Evolutionary conservation across 2,329 filamentous ascomycete genomes (phyloP).

Genomic region (Lojkania enalia): DNA sequence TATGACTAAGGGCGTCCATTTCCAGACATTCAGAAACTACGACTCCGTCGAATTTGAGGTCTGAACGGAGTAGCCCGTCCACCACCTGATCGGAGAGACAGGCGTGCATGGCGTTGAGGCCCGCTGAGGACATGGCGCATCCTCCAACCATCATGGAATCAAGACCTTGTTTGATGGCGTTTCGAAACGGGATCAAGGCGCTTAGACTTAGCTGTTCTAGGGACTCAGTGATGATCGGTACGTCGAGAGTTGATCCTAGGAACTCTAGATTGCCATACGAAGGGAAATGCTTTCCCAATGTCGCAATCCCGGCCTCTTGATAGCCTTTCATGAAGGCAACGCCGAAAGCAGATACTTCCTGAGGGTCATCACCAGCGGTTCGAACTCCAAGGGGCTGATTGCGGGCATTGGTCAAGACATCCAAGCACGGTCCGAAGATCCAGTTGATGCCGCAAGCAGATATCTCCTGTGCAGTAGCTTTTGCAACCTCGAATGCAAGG

Average conservation of each 20-base stretch:
- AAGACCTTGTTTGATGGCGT: constrained; percentile 81
- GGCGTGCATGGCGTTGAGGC: constrained; percentile 93
- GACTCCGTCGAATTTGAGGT: constrained; percentile 87
- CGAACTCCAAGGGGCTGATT: constrained; percentile 90
- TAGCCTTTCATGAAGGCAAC: constrained; percentile 91
- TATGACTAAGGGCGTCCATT: constrained; percentile 94
- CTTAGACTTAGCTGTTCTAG: constrained; percentile 90
- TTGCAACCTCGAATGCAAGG: constrained; percentile 85
- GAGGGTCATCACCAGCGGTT: constrained; percentile 88
- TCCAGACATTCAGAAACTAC: constrained; percentile 94
- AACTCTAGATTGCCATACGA: constrained; percentile 96
- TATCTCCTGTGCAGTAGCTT: constrained; percentile 90
- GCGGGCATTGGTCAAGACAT: constrained; percentile 89
- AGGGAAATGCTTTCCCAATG: constrained; percentile 94
- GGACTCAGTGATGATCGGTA: constrained; percentile 94
- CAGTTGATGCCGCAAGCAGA: constrained; percentile 93
- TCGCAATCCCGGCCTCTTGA: constrained; percentile 84
- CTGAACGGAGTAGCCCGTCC: constrained; percentile 82
- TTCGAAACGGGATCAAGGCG: constrained; percentile 87
- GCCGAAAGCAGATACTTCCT: constrained; percentile 91
- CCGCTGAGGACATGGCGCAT: constrained; percentile 87
- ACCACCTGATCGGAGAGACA: constrained; percentile 93
- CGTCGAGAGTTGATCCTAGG: constrained; percentile 84
- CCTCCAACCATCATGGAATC: constrained; percentile 97
- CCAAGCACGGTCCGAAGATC: constrained; percentile 90